Evolutionary conservation across 345 rosid species (phyloP).

Genomic region (Ailanthus altissimus): DNA sequence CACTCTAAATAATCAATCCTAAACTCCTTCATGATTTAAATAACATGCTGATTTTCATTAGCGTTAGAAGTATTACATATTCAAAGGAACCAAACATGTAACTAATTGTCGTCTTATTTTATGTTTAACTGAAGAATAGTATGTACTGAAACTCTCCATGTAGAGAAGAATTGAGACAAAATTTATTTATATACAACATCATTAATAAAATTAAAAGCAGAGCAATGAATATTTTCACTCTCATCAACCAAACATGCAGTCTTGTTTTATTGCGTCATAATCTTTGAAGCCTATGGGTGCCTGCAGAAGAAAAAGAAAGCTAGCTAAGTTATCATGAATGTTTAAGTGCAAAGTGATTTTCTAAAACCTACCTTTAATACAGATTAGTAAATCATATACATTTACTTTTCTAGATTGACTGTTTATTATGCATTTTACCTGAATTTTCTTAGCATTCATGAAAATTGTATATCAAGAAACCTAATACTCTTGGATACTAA

Average conservation of each 20-base stretch:
- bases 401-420: background rate
- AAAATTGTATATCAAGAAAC: background rate
- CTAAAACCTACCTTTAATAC: background rate
- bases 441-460: background rate
- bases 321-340: background rate
- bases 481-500: background rate
- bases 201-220: background rate
- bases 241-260: background rate
- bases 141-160: background rate
- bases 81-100: background rate
- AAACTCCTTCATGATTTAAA: background rate
- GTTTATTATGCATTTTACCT: background rate
- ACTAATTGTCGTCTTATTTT: background rate
- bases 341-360: background rate
- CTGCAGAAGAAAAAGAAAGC: slow-evolving; percentile 4
- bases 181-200: background rate
- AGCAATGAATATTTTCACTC: background rate
- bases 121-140: background rate
- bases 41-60: background rate
- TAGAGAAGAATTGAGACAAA: background rate
- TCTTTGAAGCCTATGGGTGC: background rate
- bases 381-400: too few relatives aligned
- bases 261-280: background rate
- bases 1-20: background rate
- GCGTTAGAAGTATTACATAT: background rate